Conservation (phyloP, 2,329 filamentous ascomycete genomes). For the Verticillium nubilum region DNA sequence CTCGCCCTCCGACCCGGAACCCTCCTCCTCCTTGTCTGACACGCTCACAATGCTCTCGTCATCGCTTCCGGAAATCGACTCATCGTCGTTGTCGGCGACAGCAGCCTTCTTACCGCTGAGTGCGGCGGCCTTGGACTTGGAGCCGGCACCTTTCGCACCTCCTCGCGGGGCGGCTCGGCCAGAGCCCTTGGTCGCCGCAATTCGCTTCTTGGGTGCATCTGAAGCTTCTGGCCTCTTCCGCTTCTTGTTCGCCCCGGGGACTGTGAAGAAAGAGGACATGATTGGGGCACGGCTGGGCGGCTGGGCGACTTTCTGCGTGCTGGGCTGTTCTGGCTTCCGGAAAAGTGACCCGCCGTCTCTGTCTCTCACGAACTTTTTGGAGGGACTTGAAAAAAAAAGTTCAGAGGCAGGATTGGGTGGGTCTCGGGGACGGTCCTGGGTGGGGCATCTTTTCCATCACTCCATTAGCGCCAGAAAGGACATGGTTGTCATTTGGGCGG, state of each 20-base stretch:
- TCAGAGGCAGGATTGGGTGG: background rate
- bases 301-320: slow-evolving; percentile 12
- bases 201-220: slow-evolving; percentile 54
- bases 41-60: slow-evolving; percentile 44
- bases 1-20: slow-evolving; percentile 55
- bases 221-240: slow-evolving; percentile 64
- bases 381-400: slow-evolving; percentile 26
- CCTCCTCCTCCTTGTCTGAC: slow-evolving; percentile 38
- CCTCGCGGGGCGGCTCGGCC: slow-evolving; percentile 24
- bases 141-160: slow-evolving; percentile 32
- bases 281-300: slow-evolving; percentile 19
- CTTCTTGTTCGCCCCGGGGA: slow-evolving; percentile 83
- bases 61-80: slow-evolving; percentile 85
- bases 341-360: slow-evolving; percentile 20
- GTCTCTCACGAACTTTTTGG: slow-evolving; percentile 5
- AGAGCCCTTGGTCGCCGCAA: slow-evolving; percentile 39
- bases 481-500: slow-evolving; percentile 17
- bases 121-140: slow-evolving; percentile 14
- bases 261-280: slow-evolving; percentile 96
- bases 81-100: slow-evolving; percentile 40
- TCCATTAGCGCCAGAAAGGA: background rate
- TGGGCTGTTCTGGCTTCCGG: slow-evolving; percentile 7
- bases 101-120: slow-evolving; percentile 38
- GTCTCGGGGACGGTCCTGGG: slow-evolving; percentile 22
- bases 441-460: slow-evolving; percentile 10